Evolutionary conservation across 176 grass and related monocot species (phyloP), one percentile per base, ranked within the genome.

Genomic region (Neostapfia colusana): DNA sequence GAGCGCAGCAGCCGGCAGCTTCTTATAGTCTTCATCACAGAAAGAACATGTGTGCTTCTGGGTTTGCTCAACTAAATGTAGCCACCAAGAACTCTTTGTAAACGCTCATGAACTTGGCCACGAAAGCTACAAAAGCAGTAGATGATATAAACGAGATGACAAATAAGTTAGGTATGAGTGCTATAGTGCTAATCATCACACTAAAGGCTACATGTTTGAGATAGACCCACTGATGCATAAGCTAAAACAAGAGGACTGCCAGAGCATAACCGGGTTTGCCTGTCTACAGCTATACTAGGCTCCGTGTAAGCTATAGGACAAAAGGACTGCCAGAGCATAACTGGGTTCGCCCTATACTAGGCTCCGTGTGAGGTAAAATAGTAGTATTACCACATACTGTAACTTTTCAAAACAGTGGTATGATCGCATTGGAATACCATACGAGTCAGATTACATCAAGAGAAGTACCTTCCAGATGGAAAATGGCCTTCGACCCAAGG

Each of bases 41-140:
- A 25, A 54, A 53, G 49, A 13, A 6, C 2, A 4, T 23, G 20
- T 43, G 43, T 10, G 16, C 37, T 62, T 27, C 3, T 13, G 4
- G 14, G 10, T 55, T 71, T 58, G 61, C 79, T 99, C 83, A 99
- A 21, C 92, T 87, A 82, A 99, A 99, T 79, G 95, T 85, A 10
- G 91, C 89, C 0, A 92, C 83, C 7, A 99, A 87, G 80, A 95
- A 99, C 57, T 90, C 85, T 79, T 99, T 99, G 77, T 95, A 99
- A 69, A 99, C 90, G 78, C 92, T 99, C 95, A 99, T 99, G 89
- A 99, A 99, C 85, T 99, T 99, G 10, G 95, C 95, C 36, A 99
- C 91, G 10, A 99, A 99, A 67, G 95, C 95, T 99, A 92, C 48
- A 73, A 6, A 85, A 66, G 12, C 0, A 12, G 39, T 3, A 26